phyloP scores from a whole-genome alignment of 1,284 basidiomycete genomes.

The Heterobasidion parviporum region DNA sequence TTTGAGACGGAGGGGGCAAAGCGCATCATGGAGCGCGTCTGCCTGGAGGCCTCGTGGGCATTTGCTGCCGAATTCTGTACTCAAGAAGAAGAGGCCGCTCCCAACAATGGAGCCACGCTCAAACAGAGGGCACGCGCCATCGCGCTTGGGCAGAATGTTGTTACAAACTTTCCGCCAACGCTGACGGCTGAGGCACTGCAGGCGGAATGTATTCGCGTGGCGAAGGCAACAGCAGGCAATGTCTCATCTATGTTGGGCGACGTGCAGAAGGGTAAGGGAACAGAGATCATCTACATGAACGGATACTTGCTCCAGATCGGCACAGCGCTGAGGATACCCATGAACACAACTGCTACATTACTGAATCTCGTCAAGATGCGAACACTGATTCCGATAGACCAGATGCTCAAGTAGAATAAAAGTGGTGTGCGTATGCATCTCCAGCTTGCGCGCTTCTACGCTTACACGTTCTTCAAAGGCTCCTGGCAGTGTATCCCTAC shows the following conservation, averaged over 20 bases:
- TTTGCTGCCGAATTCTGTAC: conserved; percentile 43
- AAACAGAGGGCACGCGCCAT: neutral
- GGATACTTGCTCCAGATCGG: conserved; percentile 77
- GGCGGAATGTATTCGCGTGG: conserved; percentile 47
- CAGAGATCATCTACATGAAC: conserved; percentile 83
- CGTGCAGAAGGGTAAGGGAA: conserved; percentile 46
- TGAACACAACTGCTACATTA: conserved; percentile 57
- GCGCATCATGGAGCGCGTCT: conserved; percentile 41
- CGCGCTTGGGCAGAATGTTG: conserved; percentile 12
- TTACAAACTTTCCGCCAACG: conserved; percentile 32
- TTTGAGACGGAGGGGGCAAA: conserved; percentile 34
- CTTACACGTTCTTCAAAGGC: neutral
- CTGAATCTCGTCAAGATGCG: conserved; percentile 53
- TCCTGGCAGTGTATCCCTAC: neutral
- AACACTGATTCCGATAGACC: conserved; percentile 29
- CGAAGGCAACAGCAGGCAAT: conserved; percentile 50
- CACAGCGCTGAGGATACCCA: conserved; percentile 46
- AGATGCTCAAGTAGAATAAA: neutral
- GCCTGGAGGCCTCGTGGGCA: conserved; percentile 49
- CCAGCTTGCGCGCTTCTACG: neutral
- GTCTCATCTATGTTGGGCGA: conserved; percentile 77
- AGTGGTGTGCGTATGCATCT: neutral
- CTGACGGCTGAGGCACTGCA: conserved; percentile 33
- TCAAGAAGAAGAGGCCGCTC: conserved; percentile 12
- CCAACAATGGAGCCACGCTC: conserved; percentile 22